Base-by-base conservation (phyloP, 352 stramenopile species). In the Globisporangium splendens region DNA sequence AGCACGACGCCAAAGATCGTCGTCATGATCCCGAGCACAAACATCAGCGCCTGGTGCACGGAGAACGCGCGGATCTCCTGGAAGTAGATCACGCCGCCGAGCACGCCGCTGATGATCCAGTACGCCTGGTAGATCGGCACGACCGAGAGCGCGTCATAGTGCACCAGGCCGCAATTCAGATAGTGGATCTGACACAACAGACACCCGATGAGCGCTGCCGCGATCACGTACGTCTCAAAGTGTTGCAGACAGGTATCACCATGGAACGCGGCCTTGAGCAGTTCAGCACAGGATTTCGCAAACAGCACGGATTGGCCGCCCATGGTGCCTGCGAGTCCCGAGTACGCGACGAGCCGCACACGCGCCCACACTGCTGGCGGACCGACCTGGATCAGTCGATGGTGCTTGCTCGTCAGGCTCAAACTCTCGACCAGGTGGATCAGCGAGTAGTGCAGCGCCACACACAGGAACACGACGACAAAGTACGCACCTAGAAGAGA, bases 31-130 rank as follows among this genome's bases (percentile, higher is more conserved):
- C 87, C 87, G 1, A 95, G 31, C n/a, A 93, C 77, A 59, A 96
- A 96, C 76, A 93, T 90, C 43, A 72, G 68, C 10, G 79, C 79
- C 47, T 96, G 85, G 20, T 86, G 54, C 20, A 81, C 66, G 4
- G 82, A 86, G 54, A 96, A 91, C 5, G 73, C 72, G 31, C 79
- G 79, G 54, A 91, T 91, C 62, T 98, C 91, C 52, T 96, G 77
- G 65, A 97, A 98, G 70, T 97, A 98, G 28, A 97, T 85, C 28
- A 89, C 77, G 1, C 90, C 91, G 12, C 91, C 90, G 0, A 96
- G 70, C 31, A 97, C 85, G 11, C 86, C 84, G 18, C 74, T 94
- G 56, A 96, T 87, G 59, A 96, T 96, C 77, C 86, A 97, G 59
- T 96, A 97, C 7, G 76, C 79, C 62, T 96, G 86, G 58, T 93